Base-by-base conservation (phyloP, 2,329 filamentous ascomycete species). In the Xylariales sp. region DNA sequence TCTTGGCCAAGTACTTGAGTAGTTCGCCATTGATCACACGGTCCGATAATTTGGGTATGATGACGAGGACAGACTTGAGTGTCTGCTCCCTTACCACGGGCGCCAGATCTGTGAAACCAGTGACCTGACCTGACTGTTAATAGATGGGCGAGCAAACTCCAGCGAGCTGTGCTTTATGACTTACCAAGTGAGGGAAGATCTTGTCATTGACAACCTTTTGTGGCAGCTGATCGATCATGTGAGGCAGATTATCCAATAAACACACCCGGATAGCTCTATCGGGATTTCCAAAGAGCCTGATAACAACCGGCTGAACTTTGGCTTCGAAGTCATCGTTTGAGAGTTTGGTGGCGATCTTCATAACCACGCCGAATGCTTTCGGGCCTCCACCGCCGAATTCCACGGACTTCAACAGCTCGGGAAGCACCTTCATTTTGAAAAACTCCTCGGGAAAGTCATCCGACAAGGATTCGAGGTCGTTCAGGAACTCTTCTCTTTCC, bases 401-500 rank as follows among this genome's bases (percentile, higher is more conserved):
- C n/a, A 97, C 89, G 0, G 90, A 95, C 57, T 97, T 98, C n/a
- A 98, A 74, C 20, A 98, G 69, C 57, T 98, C 93, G 0, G 93
- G 93, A 7, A 98, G 72, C 4, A 98, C 81, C 56, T 97, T 98
- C 75, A 95, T 86, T 58, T 94, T 95, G 72, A 97, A 95, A 61
- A 95, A 98, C 42, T 97, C 93, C 56, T 96, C 91, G 0, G 93
- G 93, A 44, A 97, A 96, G 60, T 98, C 90, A 49, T 96, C 88
- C 0, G 88, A 85, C 5, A 96, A 74, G 42, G 85, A 75, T 48
- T 95, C 88, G 5, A 98, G 76, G 53, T 95, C 88, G 83, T 81
- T 80, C 1, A 98, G 69, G 48, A 98, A 91, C 33, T 81, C 77
- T 40, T 96, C 89, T 43, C 88, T 77, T 62, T 98, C 93, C 6